These are phyloP conservation scores for Giardia duodenalis DNA, from an alignment of 208 protist species.

Conservation along the genomic window DNA sequence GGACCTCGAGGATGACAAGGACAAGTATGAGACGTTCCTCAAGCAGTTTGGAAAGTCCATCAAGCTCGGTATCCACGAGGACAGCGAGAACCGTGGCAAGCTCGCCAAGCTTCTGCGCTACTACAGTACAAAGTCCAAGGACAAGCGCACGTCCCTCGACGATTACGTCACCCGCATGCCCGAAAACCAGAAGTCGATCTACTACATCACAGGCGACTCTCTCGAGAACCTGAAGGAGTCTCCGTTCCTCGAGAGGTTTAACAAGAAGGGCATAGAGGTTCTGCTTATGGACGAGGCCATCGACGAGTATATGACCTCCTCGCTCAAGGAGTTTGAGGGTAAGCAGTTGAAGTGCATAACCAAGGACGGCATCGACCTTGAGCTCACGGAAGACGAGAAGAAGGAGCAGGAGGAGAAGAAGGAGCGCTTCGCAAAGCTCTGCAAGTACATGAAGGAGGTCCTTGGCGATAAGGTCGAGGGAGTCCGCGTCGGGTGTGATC, in stretches of 20 bases:
- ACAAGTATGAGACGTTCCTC: constrained; percentile 81
- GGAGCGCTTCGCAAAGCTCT: constrained; percentile 68
- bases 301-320: constrained; percentile 88
- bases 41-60: constrained; percentile 81
- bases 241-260: constrained; percentile 82
- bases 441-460: constrained; percentile 90
- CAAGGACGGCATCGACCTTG: constrained; percentile 90
- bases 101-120: constrained; percentile 88
- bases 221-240: constrained; percentile 63
- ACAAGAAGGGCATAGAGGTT: constrained; percentile 73
- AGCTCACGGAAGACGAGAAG: constrained; percentile 84
- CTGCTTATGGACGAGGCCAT: constrained; percentile 83
- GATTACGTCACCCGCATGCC: constrained; percentile 88
- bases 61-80: constrained; percentile 87
- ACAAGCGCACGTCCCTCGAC: constrained; percentile 72
- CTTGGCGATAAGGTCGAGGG: constrained; percentile 95
- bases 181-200: constrained; percentile 85
- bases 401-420: constrained; percentile 78
- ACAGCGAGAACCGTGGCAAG: constrained; percentile 68
- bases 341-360: constrained; percentile 94
- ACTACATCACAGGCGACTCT: constrained; percentile 90
- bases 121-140: constrained; percentile 66
- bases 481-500: constrained; percentile 70
- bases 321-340: constrained; percentile 85
- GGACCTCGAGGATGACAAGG: constrained; percentile 81